Evolutionary conservation across 345 rosid species (phyloP), one percentile per base, ranked within the genome.

Genomic region (Reutealis trisperma): DNA sequence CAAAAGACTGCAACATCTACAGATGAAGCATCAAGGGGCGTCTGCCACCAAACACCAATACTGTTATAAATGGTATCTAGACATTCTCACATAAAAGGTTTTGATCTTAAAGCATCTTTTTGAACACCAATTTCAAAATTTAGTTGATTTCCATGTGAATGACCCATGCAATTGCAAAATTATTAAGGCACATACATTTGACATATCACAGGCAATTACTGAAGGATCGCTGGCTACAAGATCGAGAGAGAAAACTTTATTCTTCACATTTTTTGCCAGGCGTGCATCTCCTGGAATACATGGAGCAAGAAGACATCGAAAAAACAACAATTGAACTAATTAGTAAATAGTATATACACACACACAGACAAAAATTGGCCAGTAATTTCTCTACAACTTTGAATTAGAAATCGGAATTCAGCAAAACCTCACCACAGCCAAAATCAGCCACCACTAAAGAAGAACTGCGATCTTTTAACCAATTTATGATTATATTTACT

Each of bases 381-480:
- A 49, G 67, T 2, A 32, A 47, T 57, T 19, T 54, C 24, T 21
- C 19, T n/a, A 45, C 44, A 80, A 79, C 41, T 58, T 58, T 59
- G 70, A 49, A 77, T 58, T 15, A 24, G 19, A 63, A 70, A 22
- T 62, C 75, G 15, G 30, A 75, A 7, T 63, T 66, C 12, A 69
- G 76, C 13, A 76, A 71, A 83, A 67, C 42, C 91, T 93, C 78
- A 96, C 98, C 98, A 74, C 99, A 96, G 41, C 99, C 99, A 81
- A 96, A 96, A 90, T 96, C 99, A 74, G 99, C 96, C n/a, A 96
- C 94, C 15, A 87, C 83, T 76, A 96, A 73, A 72, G 96, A 90
- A 81, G 97, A 78, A 84, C 89, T 90, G 27, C 47, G 88, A 72
- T 72, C 87, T 58, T 82, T 80, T 25, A 96, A 76, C 98, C 98